A percentile compares a stretch with the other conserved stretches of the same genome.
phyloP scores from a whole-genome alignment of 495 filamentous ascomycete species.

The Podospora didyma region DNA sequence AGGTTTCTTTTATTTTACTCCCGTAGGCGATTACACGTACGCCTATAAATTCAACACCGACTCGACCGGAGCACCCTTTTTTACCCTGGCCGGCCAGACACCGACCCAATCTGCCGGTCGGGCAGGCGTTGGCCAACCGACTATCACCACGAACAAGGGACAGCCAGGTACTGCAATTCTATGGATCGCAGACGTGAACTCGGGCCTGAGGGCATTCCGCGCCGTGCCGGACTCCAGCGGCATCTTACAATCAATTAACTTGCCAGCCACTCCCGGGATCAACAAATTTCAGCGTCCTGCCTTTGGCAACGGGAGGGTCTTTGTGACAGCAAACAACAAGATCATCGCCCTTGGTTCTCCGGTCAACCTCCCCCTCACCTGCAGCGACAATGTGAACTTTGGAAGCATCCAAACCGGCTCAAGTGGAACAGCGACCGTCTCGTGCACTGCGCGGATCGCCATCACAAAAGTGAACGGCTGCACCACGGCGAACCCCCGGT shows the following conservation, averaged over 20 bases:
- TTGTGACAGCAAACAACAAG: slow-evolving; percentile 33
- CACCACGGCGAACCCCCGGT: slow-evolving; percentile 25
- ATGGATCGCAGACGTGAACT: slow-evolving; percentile 36
- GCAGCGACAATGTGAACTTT: slow-evolving; percentile 39
- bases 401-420: slow-evolving; percentile 35
- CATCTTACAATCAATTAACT: slow-evolving; percentile 31
- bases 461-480: slow-evolving; percentile 29
- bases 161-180: slow-evolving; percentile 34
- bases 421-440: slow-evolving; percentile 20
- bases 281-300: slow-evolving; percentile 46
- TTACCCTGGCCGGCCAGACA: slow-evolving; percentile 33
- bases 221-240: slow-evolving; percentile 37
- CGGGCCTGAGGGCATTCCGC: slow-evolving; percentile 30
- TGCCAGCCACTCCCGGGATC: slow-evolving; percentile 34
- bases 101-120: slow-evolving; percentile 31
- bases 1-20: slow-evolving; percentile 46
- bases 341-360: slow-evolving; percentile 41
- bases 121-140: slow-evolving; percentile 38
- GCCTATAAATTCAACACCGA: slow-evolving; percentile 37
- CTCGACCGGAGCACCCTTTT: slow-evolving; percentile 30
- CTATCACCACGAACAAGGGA: slow-evolving; percentile 38
- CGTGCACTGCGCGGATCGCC: slow-evolving; percentile 30
- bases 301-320: slow-evolving; percentile 45
- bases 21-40: slow-evolving; percentile 24
- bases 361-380: slow-evolving; percentile 36